A percentile compares a stretch with the other conserved stretches of the same genome.
These are phyloP conservation scores for Pharus latifolius DNA, from an alignment of 176 grass and related monocot species.

Conservation along the genomic window DNA sequence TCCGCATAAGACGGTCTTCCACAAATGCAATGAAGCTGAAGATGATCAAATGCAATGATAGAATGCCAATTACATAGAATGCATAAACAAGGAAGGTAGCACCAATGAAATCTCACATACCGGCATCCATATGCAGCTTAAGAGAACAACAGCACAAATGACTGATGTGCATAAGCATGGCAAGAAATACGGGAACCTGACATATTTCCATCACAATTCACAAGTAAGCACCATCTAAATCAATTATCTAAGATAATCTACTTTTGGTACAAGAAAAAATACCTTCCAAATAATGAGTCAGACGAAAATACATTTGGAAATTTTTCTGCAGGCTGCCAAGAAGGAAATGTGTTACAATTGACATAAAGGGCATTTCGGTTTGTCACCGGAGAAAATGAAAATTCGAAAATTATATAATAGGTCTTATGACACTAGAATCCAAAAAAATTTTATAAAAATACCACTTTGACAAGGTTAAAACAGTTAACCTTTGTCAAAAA, in stretches of 20 bases:
- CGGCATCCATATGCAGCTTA: slow-evolving; percentile 67
- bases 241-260: not conserved
- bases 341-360: not conserved
- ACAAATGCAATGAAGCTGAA: not conserved
- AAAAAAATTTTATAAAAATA: no score
- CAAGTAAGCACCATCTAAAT: not conserved
- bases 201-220: no score
- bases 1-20: not conserved
- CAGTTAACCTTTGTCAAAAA: no score
- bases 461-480: no score
- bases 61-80: not conserved
- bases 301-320: slow-evolving; percentile 46
- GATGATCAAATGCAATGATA: not conserved
- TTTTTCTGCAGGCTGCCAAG: slow-evolving; percentile 49
- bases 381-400: no score
- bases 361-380: no score
- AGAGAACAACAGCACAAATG: slow-evolving; percentile 29
- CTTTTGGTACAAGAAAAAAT: not conserved
- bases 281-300: slow-evolving; percentile 65
- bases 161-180: slow-evolving; percentile 47
- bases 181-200: slow-evolving; percentile 78
- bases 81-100: not conserved
- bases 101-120: slow-evolving; percentile 26
- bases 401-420: no score
- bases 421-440: no score